These are phyloP conservation scores for Solanum paucissectum DNA, from an alignment of 257 asterid genomes.

Conservation along the genomic window DNA sequence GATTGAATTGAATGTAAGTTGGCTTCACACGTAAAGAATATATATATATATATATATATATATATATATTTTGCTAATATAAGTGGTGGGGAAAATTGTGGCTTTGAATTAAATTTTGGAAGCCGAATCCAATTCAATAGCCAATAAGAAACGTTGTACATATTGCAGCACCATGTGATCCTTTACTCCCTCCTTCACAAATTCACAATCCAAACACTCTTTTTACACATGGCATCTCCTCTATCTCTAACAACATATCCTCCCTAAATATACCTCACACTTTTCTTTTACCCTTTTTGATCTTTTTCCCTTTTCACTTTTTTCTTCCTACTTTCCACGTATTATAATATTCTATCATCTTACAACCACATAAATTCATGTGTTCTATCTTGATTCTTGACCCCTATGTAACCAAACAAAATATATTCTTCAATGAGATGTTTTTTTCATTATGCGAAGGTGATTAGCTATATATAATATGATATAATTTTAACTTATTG, in stretches of 20 bases:
- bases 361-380: background rate
- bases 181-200: background rate
- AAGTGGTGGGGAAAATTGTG: background rate
- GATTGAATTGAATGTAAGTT: background rate
- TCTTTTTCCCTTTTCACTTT: background rate
- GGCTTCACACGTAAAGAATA: background rate
- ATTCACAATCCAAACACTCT: background rate
- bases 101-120: background rate
- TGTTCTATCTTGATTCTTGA: background rate
- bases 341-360: conserved; percentile 1
- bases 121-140: background rate
- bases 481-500: background rate
- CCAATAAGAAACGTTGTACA: background rate
- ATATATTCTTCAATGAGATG: background rate
- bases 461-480: background rate
- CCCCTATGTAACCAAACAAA: background rate
- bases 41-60: background rate
- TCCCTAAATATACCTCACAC: background rate
- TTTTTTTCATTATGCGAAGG: background rate
- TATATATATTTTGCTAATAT: too few species aligned
- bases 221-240: conserved; percentile 29
- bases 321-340: conserved; percentile 14
- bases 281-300: background rate
- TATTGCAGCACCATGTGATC: background rate
- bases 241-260: conserved; percentile 22